Conservation (phyloP, 208 protist species). For the Entamoeba invadens region DNA sequence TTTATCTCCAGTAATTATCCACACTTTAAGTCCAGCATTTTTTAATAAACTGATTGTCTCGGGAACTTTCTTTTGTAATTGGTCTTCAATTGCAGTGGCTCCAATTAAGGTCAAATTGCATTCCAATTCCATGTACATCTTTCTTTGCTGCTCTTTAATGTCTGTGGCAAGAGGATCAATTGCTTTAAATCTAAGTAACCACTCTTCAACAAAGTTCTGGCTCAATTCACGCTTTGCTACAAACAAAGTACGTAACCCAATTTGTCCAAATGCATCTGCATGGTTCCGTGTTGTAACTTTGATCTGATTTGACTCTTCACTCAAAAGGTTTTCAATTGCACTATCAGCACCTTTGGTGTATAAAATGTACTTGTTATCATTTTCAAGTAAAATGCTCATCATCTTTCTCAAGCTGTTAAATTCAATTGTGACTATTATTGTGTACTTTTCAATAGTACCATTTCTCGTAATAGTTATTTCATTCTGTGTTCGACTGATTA, state of each 20-base stretch:
- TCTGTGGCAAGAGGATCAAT: not conserved
- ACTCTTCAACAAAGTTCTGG: not conserved
- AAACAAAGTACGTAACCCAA: constrained; percentile 12
- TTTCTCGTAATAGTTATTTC: not conserved
- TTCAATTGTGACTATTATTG: not conserved
- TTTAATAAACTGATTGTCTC: constrained; percentile 37
- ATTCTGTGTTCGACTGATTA: not conserved
- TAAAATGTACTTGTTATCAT: not conserved
- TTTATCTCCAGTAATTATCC: constrained; percentile 94
- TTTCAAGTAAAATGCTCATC: constrained; percentile 12
- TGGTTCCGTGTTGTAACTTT: not conserved
- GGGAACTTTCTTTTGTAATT: constrained; percentile 38
- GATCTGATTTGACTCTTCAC: not conserved
- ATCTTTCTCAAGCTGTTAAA: constrained; percentile 11
- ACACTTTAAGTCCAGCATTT: constrained; percentile 67
- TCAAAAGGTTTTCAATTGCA: not conserved
- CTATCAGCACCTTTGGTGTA: not conserved
- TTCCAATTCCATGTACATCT: not conserved
- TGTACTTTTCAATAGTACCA: not conserved
- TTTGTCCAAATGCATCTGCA: not conserved
- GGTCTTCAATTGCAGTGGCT: constrained; percentile 39
- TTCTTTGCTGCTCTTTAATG: not conserved
- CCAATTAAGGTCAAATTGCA: constrained; percentile 11
- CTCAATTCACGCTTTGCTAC: not conserved
- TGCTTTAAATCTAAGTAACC: not conserved